Base-by-base conservation (phyloP, 805 yeast species). In the Ogataea glucozyma region DNA sequence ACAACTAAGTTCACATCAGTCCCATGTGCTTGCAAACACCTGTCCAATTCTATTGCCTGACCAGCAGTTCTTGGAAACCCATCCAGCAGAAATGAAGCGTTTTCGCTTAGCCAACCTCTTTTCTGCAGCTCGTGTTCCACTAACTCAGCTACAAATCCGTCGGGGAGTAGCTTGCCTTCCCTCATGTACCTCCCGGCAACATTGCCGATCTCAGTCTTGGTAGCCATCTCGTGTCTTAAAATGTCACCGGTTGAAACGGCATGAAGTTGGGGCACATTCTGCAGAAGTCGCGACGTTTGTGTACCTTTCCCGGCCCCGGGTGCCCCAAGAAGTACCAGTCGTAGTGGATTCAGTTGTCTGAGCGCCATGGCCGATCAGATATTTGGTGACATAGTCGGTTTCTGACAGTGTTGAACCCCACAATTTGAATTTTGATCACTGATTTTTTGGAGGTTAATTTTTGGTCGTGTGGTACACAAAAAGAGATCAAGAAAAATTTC, bases 281-380 rank as follows among this genome's bases (percentile, higher is more conserved):
- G 73, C 45, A 83, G 61, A 4, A 90, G 68, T 46, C 81, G 72
- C 2, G 84, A 66, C 0, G 96, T 85, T 52, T 85, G 86, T 0
- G 98, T 90, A 1, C 97, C 97, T 60, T 90, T 90, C 1, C 98
- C 98, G 1, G 96, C 76, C 0, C 98, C 98, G 0, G 98, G 98
- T 0, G 97, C 96, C 3, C 97, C 97, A 19, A 91, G 67, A 7
- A 90, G 69, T 20, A 90, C 71, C 27, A 88, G 64, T 54, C 97
- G 69, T 13, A 85, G 60, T 1, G 90, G 82, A 31, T 51, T 62
- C 6, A 33, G 6, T 8, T 6, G 26, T 24, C 29, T 23, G 35
- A 31, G 35, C 10, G 26, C 22, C 35, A 31, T 31, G 19, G 23
- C 10, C 11, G 10, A 7, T 22, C n/a, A n/a, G n/a, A n/a, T n/a